Evolutionary conservation across 2,329 filamentous ascomycete genomes (phyloP).

Genomic region (Dactylellina haptotyla): DNA sequence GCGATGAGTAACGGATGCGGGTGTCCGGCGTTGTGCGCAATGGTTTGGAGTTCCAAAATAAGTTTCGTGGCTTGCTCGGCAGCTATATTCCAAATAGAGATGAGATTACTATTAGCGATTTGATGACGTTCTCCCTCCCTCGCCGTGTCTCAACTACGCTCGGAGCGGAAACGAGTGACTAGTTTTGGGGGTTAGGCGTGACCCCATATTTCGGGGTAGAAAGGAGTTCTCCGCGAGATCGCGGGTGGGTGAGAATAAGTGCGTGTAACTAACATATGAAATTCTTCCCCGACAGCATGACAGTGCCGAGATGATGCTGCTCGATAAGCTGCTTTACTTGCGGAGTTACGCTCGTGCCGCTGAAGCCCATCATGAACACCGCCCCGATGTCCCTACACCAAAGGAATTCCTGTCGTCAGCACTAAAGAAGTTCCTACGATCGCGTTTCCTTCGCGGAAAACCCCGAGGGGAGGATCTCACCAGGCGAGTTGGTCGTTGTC

Average conservation of each 20-base stretch:
- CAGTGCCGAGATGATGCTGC: constrained; percentile 86
- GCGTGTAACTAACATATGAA: constrained; percentile 73
- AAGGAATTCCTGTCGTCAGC: constrained; percentile 2
- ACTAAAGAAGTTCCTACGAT: background rate
- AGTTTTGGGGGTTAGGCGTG: too few species aligned
- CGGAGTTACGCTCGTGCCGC: constrained; percentile 83
- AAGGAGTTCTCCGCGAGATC: constrained; percentile 34
- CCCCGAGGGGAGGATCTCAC: constrained; percentile 19
- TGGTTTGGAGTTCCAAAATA: constrained; percentile 90
- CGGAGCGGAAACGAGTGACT: background rate
- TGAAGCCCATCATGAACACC: constrained; percentile 69
- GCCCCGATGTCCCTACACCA: constrained; percentile 51
- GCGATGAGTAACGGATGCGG: constrained; percentile 88
- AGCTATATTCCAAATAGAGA: constrained; percentile 67
- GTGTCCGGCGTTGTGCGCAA: constrained; percentile 89
- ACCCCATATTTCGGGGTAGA: constrained; percentile 4
- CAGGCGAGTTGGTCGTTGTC: constrained; percentile 51
- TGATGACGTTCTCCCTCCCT: background rate
- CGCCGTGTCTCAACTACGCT: background rate
- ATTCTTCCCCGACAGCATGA: constrained; percentile 85
- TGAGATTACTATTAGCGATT: background rate
- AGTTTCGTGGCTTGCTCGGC: constrained; percentile 88
- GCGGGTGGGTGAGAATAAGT: background rate
- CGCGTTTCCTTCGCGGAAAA: constrained; percentile 16
- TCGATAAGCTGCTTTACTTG: constrained; percentile 84